Percentiles rank a stretch among this genome's conserved stretches.
phyloP scores from a whole-genome alignment of 2,329 filamentous ascomycete species.

The Claviceps purpurea region DNA sequence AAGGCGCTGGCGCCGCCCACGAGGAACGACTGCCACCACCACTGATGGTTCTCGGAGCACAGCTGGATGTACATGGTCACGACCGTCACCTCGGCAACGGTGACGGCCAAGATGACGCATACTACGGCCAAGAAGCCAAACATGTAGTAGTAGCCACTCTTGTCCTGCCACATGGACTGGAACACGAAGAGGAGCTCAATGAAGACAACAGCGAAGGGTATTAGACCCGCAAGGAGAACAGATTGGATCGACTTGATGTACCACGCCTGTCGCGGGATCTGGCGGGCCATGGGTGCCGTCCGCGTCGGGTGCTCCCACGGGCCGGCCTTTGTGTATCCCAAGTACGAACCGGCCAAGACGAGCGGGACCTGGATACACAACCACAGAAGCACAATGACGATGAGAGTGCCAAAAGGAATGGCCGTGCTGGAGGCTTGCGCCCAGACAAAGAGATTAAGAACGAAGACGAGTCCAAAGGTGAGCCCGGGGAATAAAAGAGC shows the following conservation, averaged over 20 bases:
- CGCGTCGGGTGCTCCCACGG: constrained; percentile 75
- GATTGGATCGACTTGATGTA: constrained; percentile 52
- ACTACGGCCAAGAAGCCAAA: constrained; percentile 76
- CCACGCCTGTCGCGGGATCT: constrained; percentile 64
- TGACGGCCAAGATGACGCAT: constrained; percentile 56
- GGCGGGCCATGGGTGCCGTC: constrained; percentile 56
- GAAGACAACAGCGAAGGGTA: constrained; percentile 79
- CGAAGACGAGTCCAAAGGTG: constrained; percentile 59
- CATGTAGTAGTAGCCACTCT: constrained; percentile 83
- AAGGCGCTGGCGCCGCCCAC: constrained; percentile 62
- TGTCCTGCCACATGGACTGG: constrained; percentile 79
- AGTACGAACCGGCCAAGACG: constrained; percentile 68
- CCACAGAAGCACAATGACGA: constrained; percentile 65
- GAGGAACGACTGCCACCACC: constrained; percentile 86
- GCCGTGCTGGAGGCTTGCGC: constrained; percentile 79
- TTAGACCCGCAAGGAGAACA: constrained; percentile 58
- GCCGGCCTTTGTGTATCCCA: constrained; percentile 53
- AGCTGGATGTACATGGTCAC: constrained; percentile 74
- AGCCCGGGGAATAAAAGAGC: constrained; percentile 68
- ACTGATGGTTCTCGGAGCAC: constrained; percentile 75
- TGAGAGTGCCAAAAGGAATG: constrained; percentile 66
- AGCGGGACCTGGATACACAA: constrained; percentile 75
- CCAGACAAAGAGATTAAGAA: constrained; percentile 83
- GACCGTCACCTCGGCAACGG: constrained; percentile 70
- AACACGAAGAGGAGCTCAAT: constrained; percentile 81